Base-by-base conservation (phyloP, 805 yeast species). In the Grigorovia transvaalensis region DNA sequence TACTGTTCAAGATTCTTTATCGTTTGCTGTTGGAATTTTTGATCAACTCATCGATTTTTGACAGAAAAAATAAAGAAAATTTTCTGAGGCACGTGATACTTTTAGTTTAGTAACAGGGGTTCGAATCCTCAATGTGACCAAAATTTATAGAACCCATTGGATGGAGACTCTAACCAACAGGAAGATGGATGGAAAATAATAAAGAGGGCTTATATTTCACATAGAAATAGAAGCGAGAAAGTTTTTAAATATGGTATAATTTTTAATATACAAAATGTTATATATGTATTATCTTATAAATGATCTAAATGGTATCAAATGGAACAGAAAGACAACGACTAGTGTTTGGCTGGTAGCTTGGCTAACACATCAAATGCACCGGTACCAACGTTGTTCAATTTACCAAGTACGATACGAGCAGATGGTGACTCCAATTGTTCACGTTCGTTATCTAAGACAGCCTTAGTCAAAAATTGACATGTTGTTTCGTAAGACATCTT, bases 401-500 rank as follows among this genome's bases (percentile, higher is more conserved):
- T 86, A 69, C 99, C 99, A 65, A 90, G 67, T 45, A 93, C 99
- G 58, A 93, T 81, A 62, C 95, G 78, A 23, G 99, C 95, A 44
- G 96, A 85, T 17, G 99, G 99, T 54, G 89, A 81, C 59, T 88
- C 88, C 62, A 93, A 73, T 56, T 82, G 82, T 71, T 93, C 99
- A 61, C 84, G 76, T 57, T 88, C 96, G 54, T 91, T 88, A 59
- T 91, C 93, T 65, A 93, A 75, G 48, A 93, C 98, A 8, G 98
- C 96, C 74, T 89, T 88, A 50, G 97, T 93, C 68, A 93, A 77
- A 77, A 93, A 93, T 71, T 88, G 96, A 74, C 96, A 89, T 1
- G 99, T 93, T 46, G 99, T 93, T 74, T 93, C 99, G 71, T 89
- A 93, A 52, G 96, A 88, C 99, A 93, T 93, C 76, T 93, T 93